Evolutionary conservation across 805 yeast species (phyloP).

Genomic region (Wickerhamomyces strasburgensis): DNA sequence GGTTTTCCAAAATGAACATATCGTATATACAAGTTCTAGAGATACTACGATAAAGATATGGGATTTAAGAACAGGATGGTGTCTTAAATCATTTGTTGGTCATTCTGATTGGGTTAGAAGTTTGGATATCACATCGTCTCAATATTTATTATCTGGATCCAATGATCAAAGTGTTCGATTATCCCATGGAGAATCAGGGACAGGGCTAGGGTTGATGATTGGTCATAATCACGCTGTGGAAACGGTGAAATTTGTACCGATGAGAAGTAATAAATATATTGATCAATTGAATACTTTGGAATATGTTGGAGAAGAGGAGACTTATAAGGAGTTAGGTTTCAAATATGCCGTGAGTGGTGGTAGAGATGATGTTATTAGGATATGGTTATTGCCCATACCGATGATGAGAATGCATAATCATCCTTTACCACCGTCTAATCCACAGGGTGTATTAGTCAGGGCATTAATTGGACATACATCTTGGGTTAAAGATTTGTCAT

Average conservation of each 20-base stretch:
- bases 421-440: slow-evolving; percentile 54
- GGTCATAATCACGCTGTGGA: slow-evolving; percentile 88
- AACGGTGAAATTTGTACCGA: slow-evolving; percentile 61
- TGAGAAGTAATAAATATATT: slow-evolving; percentile 39
- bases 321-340: slow-evolving; percentile 43
- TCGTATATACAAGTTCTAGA: slow-evolving; percentile 57
- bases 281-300: slow-evolving; percentile 36
- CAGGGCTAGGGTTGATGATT: slow-evolving; percentile 57
- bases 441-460: slow-evolving; percentile 54
- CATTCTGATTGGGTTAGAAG: slow-evolving; percentile 89
- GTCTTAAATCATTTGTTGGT: slow-evolving; percentile 60
- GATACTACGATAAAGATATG: slow-evolving; percentile 58
- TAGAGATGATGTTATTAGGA: slow-evolving; percentile 65
- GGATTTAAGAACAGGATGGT: slow-evolving; percentile 66
- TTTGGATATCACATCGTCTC: slow-evolving; percentile 44
- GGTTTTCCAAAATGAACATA: slow-evolving; percentile 42
- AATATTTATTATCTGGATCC: slow-evolving; percentile 65
- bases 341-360: slow-evolving; percentile 76
- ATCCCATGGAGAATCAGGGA: slow-evolving; percentile 61
- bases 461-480: slow-evolving; percentile 73
- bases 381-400: slow-evolving; percentile 79
- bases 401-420: slow-evolving; percentile 46
- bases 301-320: slow-evolving; percentile 17
- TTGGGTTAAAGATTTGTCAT: slow-evolving; percentile 69
- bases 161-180: slow-evolving; percentile 72